Percentiles rank a stretch among this genome's conserved stretches.
Conservation (phyloP, 257 asterid species). For the Thymus quinquecostatus region DNA sequence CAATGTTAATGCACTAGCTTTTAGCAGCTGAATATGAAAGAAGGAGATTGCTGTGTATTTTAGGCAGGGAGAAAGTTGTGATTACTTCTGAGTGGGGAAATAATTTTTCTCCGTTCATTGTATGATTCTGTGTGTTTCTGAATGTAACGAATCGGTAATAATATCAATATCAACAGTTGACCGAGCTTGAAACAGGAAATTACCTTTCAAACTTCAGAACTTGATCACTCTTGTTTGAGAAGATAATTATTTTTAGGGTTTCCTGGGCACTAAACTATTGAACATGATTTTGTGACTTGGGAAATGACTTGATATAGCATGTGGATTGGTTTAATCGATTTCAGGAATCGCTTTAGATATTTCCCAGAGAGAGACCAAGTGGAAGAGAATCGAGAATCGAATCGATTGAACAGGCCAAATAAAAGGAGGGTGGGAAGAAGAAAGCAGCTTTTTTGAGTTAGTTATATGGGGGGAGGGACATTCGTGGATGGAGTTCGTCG, state of each 20-base stretch:
- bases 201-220: slow-evolving; percentile 26
- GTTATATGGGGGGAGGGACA: slow-evolving; percentile 90
- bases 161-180: background rate
- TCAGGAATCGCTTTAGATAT: background rate
- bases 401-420: slow-evolving; percentile 37
- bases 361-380: slow-evolving; percentile 31
- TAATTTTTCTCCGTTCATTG: slow-evolving; percentile 13
- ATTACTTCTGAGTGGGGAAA: slow-evolving; percentile 15
- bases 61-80: slow-evolving; percentile 18
- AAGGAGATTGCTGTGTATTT: slow-evolving; percentile 20
- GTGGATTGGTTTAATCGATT: background rate
- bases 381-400: slow-evolving; percentile 48
- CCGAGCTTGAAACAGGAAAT: slow-evolving; percentile 20
- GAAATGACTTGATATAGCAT: slow-evolving; percentile 18
- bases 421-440: slow-evolving; percentile 17
- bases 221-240: slow-evolving; percentile 18
- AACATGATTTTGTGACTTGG: slow-evolving; percentile 15
- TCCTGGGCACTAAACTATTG: slow-evolving; percentile 4
- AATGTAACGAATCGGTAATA: background rate
- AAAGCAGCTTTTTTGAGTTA: slow-evolving; percentile 17
- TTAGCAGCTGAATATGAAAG: slow-evolving; percentile 33
- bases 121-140: slow-evolving; percentile 18
- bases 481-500: slow-evolving; percentile 93
- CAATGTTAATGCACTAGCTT: slow-evolving; percentile 38
- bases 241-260: slow-evolving; percentile 5